A percentile compares a stretch with the other conserved stretches of the same genome.
These are phyloP conservation scores for Pichia sp. DNA, from an alignment of 1,139 yeast genomes.

Conservation along the genomic window DNA sequence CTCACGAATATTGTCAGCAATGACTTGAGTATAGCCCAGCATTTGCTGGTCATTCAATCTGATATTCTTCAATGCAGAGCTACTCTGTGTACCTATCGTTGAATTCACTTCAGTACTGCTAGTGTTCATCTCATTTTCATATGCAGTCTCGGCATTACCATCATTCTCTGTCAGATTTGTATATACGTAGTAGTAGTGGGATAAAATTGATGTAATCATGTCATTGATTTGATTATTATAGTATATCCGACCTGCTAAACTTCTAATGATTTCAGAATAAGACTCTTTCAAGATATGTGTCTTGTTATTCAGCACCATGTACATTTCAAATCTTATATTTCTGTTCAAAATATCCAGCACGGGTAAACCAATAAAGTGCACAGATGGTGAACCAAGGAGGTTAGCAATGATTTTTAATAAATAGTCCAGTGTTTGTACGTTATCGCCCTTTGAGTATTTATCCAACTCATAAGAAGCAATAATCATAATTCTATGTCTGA, in stretches of 20 bases:
- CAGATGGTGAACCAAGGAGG: slow-evolving; percentile 60
- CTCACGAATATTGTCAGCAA: slow-evolving; percentile 20
- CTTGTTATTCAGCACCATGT: slow-evolving; percentile 29
- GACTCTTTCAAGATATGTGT: slow-evolving; percentile 20
- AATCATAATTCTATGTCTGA: slow-evolving; percentile 52
- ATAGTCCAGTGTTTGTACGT: slow-evolving; percentile 34
- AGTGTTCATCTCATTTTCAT: too few species aligned
- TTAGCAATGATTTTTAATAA: slow-evolving; percentile 54
- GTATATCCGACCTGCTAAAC: slow-evolving; percentile 64
- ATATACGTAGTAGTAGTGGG: slow-evolving; percentile 17
- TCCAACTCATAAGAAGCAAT: slow-evolving; percentile 35
- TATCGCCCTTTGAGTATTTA: slow-evolving; percentile 26
- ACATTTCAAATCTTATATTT: slow-evolving; percentile 52
- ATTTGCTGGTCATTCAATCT: slow-evolving; percentile 9
- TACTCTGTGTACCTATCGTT: too few species aligned
- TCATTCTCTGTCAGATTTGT: slow-evolving; percentile 1
- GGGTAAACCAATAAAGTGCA: slow-evolving; percentile 82
- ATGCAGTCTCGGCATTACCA: too few species aligned
- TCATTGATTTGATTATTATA: slow-evolving; percentile 79
- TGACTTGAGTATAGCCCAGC: slow-evolving; percentile 14
- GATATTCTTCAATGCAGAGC: too few species aligned
- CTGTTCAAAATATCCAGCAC: slow-evolving; percentile 71
- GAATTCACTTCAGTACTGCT: too few species aligned
- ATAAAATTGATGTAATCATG: slow-evolving; percentile 49
- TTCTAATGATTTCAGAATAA: slow-evolving; percentile 43